Evolutionary conservation across 176 grass and related monocot genomes (phyloP).

Genomic region (Aegilops tauschii): DNA sequence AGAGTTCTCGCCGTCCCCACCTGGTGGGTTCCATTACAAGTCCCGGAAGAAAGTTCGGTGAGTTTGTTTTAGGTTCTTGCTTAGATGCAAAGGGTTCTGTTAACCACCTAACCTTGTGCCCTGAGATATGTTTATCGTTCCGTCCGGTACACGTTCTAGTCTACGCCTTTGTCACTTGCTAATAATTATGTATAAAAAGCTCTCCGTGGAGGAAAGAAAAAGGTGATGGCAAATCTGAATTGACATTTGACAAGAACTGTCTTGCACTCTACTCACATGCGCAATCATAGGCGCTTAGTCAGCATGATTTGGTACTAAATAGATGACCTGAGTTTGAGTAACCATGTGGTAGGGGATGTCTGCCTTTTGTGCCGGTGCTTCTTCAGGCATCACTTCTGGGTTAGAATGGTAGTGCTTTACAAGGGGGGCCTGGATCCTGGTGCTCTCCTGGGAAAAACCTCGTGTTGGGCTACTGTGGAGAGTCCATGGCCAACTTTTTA

Average conservation of each 20-base stretch:
- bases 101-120: conserved; percentile 19
- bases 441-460: not conserved
- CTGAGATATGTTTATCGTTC: conserved; percentile 7
- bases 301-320: conserved; percentile 15
- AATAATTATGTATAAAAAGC: conserved; percentile 22
- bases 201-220: conserved; percentile 10
- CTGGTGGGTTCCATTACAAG: conserved; percentile 58
- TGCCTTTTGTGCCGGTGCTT: conserved; percentile 16
- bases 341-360: not conserved
- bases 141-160: conserved; percentile 4
- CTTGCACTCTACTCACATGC: conserved; percentile 7
- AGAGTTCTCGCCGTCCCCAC: conserved; percentile 65
- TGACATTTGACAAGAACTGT: conserved; percentile 12
- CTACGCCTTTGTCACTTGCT: not conserved
- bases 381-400: conserved; percentile 1
- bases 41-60: conserved; percentile 60
- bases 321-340: not conserved
- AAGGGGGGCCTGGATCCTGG: not conserved
- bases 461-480: not conserved
- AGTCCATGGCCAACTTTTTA: not conserved
- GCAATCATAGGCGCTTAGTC: not conserved
- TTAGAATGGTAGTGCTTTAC: conserved; percentile 21
- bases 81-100: conserved; percentile 8
- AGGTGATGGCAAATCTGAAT: conserved; percentile 2
- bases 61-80: conserved; percentile 35